phyloP scores from a whole-genome alignment of 371 early-diverging fungal species.

The Globomyces sp. region DNA sequence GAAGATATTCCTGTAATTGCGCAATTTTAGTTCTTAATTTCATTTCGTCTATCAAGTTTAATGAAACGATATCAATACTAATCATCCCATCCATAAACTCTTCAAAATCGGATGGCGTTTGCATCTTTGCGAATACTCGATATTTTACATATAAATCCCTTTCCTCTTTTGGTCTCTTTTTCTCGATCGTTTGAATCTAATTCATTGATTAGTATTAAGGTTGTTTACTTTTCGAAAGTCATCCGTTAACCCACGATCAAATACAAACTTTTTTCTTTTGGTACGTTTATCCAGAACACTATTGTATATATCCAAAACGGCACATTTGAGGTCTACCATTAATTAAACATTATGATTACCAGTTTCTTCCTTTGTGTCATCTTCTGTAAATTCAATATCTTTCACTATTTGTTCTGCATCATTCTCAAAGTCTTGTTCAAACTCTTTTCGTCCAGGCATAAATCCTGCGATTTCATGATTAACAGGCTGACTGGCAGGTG shows the following conservation, averaged over 20 bases:
- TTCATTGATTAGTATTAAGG: conserved; percentile 6
- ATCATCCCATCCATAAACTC: conserved; percentile 76
- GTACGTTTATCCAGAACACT: conserved; percentile 77
- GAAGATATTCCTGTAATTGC: conserved; percentile 87
- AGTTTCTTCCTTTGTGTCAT: conserved; percentile 81
- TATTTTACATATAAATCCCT: conserved; percentile 72
- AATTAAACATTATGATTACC: conserved; percentile 37
- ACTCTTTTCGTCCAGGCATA: conserved; percentile 97
- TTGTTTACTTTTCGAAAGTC: conserved; percentile 61
- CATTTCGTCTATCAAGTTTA: conserved; percentile 56
- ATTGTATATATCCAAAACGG: conserved; percentile 93
- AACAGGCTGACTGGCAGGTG: conserved; percentile 81
- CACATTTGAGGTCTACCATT: conserved; percentile 73
- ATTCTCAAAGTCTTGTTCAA: conserved; percentile 95
- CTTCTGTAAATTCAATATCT: conserved; percentile 88
- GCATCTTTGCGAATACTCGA: conserved; percentile 87
- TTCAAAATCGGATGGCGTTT: conserved; percentile 81
- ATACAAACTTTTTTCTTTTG: conserved; percentile 82
- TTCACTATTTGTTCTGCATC: conserved; percentile 94
- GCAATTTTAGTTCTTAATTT: conserved; percentile 72
- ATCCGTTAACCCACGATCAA: conserved; percentile 83
- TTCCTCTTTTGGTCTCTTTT: conserved; percentile 81
- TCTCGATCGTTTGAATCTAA: conserved; percentile 69
- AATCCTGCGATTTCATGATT: conserved; percentile 96
- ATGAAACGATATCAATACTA: conserved; percentile 35